Conservation (phyloP, 768 basidiomycete species). For the Tubosaeta sp. region DNA sequence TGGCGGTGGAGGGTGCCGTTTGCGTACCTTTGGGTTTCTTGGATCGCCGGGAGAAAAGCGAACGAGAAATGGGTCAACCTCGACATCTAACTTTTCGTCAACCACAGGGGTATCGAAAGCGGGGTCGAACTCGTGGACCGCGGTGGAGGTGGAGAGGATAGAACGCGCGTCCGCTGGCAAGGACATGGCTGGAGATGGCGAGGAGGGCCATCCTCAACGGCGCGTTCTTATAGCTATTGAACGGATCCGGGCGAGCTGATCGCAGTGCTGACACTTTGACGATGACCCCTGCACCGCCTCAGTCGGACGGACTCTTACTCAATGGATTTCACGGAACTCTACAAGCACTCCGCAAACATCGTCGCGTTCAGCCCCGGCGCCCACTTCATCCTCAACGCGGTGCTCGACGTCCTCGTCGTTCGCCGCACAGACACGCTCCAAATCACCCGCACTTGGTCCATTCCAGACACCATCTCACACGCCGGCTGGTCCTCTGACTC, state of each 20-base stretch:
- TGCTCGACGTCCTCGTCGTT: conserved; percentile 75
- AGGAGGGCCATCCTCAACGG: neutral
- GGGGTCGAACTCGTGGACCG: conserved; percentile 12
- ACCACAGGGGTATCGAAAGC: conserved; percentile 7
- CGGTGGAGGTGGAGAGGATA: conserved; percentile 8
- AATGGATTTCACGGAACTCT: conserved; percentile 91
- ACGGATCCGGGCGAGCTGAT: neutral
- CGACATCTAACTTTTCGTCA: conserved; percentile 9
- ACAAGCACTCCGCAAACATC: conserved; percentile 66
- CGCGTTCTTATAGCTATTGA: conserved; percentile 10
- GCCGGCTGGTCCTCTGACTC: conserved; percentile 87
- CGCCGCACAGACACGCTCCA: conserved; percentile 81
- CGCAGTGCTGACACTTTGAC: conserved; percentile 14
- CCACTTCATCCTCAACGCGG: conserved; percentile 79
- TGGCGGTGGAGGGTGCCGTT: neutral
- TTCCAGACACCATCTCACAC: conserved; percentile 62
- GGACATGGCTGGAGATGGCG: conserved; percentile 4
- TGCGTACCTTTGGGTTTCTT: conserved; percentile 43
- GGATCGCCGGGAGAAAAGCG: conserved; percentile 36
- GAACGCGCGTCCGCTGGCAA: conserved; percentile 14
- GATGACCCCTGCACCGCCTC: conserved; percentile 5
- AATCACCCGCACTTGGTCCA: conserved; percentile 75
- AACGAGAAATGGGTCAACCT: conserved; percentile 29
- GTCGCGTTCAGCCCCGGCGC: conserved; percentile 84
- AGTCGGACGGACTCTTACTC: neutral